These are phyloP conservation scores for Didymella lethalis DNA, from an alignment of 2,329 filamentous ascomycete genomes.

Conservation along the genomic window DNA sequence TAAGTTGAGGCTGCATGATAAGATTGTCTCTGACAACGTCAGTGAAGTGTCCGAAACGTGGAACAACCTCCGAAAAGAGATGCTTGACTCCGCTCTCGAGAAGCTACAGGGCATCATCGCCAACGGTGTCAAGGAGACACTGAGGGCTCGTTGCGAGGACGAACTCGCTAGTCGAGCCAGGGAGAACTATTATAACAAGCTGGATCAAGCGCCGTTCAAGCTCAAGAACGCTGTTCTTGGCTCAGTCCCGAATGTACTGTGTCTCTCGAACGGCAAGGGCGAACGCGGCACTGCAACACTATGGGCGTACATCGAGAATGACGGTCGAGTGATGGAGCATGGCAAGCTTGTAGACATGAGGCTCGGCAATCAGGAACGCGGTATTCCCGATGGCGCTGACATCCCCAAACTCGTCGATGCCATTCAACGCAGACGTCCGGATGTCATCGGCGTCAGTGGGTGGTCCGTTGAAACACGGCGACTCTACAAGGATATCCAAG, in stretches of 20 bases:
- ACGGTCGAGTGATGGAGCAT: conserved; percentile 86
- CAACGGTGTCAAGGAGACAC: conserved; percentile 92
- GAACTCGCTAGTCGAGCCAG: conserved; percentile 87
- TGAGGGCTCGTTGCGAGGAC: conserved; percentile 93
- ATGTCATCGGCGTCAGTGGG: conserved; percentile 89
- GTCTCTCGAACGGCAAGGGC: conserved; percentile 85
- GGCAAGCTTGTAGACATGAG: conserved; percentile 85
- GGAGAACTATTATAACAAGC: conserved; percentile 84
- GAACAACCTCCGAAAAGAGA: conserved; percentile 87
- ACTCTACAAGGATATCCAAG: conserved; percentile 80
- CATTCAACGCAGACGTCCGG: conserved; percentile 79
- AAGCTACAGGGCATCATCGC: conserved; percentile 86
- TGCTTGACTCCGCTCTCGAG: conserved; percentile 79
- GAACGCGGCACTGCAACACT: conserved; percentile 81
- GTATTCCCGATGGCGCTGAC: conserved; percentile 69
- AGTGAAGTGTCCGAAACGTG: conserved; percentile 94
- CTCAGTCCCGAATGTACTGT: conserved; percentile 84
- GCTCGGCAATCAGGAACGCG: conserved; percentile 70
- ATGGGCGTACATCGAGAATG: conserved; percentile 94
- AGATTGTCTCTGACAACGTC: conserved; percentile 94
- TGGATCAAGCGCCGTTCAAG: conserved; percentile 96
- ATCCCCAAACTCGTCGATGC: conserved; percentile 78
- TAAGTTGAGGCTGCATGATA: conserved; percentile 76
- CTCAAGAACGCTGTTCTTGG: conserved; percentile 91
- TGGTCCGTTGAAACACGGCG: conserved; percentile 87